Evolutionary conservation across 108 stramenopile species (phyloP).

Genomic region (Cyclostephanos invisitatus): DNA sequence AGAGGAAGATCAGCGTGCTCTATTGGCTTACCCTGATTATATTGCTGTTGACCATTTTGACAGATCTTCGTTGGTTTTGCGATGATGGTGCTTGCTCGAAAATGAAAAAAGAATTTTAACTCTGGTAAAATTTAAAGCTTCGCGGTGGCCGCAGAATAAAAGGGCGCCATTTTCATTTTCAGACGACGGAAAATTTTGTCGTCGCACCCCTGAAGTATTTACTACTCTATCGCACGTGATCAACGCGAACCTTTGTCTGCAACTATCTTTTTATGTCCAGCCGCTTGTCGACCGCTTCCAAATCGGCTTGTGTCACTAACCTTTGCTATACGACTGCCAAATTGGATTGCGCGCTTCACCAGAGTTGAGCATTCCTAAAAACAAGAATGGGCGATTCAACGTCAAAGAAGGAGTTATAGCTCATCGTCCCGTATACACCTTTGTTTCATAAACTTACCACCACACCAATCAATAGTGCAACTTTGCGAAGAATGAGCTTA

Average conservation of each 20-base stretch:
- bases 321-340: conserved; percentile 91
- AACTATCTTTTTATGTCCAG: conserved; percentile 34
- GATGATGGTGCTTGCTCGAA: not conserved
- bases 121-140: no score
- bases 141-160: no score
- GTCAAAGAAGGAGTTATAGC: not conserved
- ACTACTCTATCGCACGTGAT: not conserved
- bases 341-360: conserved; percentile 95
- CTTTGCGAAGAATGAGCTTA: conserved; percentile 80
- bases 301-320: conserved; percentile 77
- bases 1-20: not conserved
- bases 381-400: not conserved
- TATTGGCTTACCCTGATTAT: conserved; percentile 34
- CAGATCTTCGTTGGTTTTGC: not conserved
- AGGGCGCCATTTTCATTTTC: no score
- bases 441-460: conserved; percentile 10
- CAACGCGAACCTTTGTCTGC: not conserved
- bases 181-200: no score
- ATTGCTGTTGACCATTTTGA: conserved; percentile 42
- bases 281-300: conserved; percentile 84
- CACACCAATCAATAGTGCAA: conserved; percentile 62
- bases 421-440: not conserved
- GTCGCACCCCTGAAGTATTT: no score
- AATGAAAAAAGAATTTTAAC: not conserved
- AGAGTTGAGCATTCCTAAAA: conserved; percentile 47